These are phyloP conservation scores for Nicotiana sylvestris DNA, from an alignment of 257 asterid species.

Conservation along the genomic window DNA sequence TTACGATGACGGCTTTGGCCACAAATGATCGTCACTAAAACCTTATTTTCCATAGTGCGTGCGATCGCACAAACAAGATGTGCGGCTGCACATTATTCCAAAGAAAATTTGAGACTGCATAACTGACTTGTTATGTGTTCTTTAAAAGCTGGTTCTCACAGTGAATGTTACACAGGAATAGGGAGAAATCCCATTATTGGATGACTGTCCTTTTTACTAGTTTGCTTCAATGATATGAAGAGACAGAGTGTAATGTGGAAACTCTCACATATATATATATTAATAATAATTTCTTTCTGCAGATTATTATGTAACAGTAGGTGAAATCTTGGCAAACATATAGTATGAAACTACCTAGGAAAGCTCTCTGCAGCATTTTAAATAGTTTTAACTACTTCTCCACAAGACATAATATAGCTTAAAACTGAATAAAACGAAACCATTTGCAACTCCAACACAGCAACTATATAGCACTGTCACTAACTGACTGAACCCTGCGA, in stretches of 20 bases:
- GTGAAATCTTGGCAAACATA: background rate
- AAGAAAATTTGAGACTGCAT: background rate
- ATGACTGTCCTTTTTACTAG: background rate
- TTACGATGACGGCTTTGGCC: too few species aligned
- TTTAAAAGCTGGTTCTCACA: background rate
- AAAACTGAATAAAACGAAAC: background rate
- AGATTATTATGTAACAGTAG: background rate
- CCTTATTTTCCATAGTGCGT: too few species aligned
- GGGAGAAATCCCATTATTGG: background rate
- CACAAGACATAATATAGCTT: background rate
- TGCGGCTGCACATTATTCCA: too few species aligned
- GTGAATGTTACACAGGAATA: background rate
- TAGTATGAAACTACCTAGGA: background rate
- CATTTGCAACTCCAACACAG: background rate
- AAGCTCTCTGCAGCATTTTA: background rate
- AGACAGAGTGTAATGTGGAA: background rate
- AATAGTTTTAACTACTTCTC: background rate
- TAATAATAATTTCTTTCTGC: background rate
- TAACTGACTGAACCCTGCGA: background rate
- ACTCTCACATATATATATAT: background rate
- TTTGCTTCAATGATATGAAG: background rate
- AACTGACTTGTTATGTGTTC: background rate
- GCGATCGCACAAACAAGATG: too few species aligned
- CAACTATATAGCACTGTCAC: background rate
- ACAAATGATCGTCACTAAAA: too few species aligned